Conservation (phyloP, 441 rosid genomes). For the Pelargonium australe region DNA sequence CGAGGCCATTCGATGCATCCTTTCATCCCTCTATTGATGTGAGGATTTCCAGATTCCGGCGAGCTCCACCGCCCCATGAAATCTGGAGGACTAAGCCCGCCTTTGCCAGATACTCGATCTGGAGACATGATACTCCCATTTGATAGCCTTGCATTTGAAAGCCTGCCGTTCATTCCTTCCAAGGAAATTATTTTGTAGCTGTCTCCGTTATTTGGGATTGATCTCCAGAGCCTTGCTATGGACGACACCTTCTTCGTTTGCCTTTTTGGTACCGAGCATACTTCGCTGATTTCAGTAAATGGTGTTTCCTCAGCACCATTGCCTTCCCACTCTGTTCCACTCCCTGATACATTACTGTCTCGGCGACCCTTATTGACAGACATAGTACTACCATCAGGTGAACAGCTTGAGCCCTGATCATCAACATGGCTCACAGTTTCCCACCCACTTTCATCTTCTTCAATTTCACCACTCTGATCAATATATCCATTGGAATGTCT, state of each 20-base stretch:
- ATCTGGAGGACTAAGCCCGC: slow-evolving; percentile 53
- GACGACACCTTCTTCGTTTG: slow-evolving; percentile 59
- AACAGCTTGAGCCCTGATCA: slow-evolving; percentile 84
- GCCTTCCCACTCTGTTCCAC: slow-evolving; percentile 48
- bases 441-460: slow-evolving; percentile 5
- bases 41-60: slow-evolving; percentile 62
- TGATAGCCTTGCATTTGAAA: slow-evolving; percentile 22
- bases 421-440: slow-evolving; percentile 29
- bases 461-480: background rate
- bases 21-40: slow-evolving; percentile 66
- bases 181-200: slow-evolving; percentile 48
- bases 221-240: slow-evolving; percentile 72
- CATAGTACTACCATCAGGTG: slow-evolving; percentile 59
- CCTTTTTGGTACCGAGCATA: slow-evolving; percentile 48
- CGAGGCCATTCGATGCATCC: slow-evolving; percentile 98
- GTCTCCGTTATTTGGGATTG: slow-evolving; percentile 44
- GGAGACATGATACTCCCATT: slow-evolving; percentile 3
- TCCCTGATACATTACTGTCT: slow-evolving; percentile 47
- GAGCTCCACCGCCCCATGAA: slow-evolving; percentile 73
- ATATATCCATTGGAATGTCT: no score
- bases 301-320: slow-evolving; percentile 37
- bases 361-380: slow-evolving; percentile 50
- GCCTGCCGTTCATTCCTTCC: slow-evolving; percentile 54
- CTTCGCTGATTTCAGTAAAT: slow-evolving; percentile 58
- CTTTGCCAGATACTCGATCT: slow-evolving; percentile 24